phyloP scores from a whole-genome alignment of 164 flowering plant genomes.

The Tetrastigma voinierianum region DNA sequence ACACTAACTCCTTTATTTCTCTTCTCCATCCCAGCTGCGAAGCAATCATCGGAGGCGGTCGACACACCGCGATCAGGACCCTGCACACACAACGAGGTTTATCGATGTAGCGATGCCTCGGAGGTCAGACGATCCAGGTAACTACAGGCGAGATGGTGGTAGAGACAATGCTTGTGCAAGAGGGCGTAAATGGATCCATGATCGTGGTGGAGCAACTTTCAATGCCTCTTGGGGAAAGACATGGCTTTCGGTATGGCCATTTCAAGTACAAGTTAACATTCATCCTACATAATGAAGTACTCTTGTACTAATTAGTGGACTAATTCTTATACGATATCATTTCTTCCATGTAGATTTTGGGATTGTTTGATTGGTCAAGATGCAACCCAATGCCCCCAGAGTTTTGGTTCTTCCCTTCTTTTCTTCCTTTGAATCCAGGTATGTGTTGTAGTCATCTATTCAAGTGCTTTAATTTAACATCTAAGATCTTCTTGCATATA shows the following conservation, averaged over 20 bases:
- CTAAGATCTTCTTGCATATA: no score
- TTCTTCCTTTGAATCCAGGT: slow-evolving; percentile 42
- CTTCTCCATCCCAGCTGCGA: no score
- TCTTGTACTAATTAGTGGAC: neutral
- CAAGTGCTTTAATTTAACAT: no score
- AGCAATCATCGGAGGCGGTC: no score
- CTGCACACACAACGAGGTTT: no score
- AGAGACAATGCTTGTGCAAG: slow-evolving; percentile 33
- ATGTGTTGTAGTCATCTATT: no score
- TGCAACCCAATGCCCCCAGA: slow-evolving; percentile 55
- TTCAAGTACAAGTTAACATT: neutral
- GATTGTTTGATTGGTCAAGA: slow-evolving; percentile 45
- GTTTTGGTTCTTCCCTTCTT: slow-evolving; percentile 42
- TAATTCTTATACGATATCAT: neutral
- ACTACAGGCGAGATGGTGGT: no score
- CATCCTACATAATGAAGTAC: neutral
- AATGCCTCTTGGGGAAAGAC: slow-evolving; percentile 67
- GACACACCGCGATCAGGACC: no score
- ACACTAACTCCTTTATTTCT: no score
- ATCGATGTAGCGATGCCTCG: no score
- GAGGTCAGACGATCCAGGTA: no score
- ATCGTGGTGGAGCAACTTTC: slow-evolving; percentile 38
- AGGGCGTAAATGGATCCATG: slow-evolving; percentile 48
- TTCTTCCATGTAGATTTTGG: slow-evolving; percentile 29
- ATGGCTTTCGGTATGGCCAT: slow-evolving; percentile 45